Evolutionary conservation across 2,329 filamentous ascomycete genomes (phyloP).

Genomic region (Phyllosticta paracitricarpa): DNA sequence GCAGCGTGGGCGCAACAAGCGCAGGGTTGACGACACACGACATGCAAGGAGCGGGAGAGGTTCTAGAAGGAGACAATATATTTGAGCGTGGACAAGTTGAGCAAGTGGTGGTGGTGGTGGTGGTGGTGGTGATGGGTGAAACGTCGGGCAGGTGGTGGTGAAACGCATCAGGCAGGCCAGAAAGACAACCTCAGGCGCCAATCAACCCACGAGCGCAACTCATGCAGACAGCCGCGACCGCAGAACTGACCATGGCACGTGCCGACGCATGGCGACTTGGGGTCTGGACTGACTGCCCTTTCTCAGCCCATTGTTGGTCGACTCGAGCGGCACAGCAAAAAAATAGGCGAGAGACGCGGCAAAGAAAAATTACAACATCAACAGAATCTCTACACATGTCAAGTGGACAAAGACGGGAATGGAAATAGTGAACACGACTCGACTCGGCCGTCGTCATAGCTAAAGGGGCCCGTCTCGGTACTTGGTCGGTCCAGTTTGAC

Average conservation of each 20-base stretch:
- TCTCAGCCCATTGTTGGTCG: not conserved
- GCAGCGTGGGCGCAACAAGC: not conserved
- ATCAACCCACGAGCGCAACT: not conserved
- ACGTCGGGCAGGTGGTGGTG: conserved; percentile 8
- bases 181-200: not conserved
- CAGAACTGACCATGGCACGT: not conserved
- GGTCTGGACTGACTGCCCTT: not conserved
- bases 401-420: not conserved
- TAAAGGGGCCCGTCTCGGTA: not conserved
- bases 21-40: not conserved
- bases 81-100: not conserved
- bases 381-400: not conserved
- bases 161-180: conserved; percentile 3
- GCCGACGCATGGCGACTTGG: not conserved
- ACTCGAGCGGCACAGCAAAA: not conserved
- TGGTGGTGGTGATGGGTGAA: conserved; percentile 5
- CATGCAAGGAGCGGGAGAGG: not conserved
- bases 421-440: not conserved
- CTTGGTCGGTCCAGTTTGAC: not conserved
- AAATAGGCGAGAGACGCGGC: not conserved
- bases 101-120: not conserved
- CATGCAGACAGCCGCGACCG: not conserved
- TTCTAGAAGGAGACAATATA: not conserved
- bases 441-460: not conserved
- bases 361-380: not conserved